These are phyloP conservation scores for Cyclotella baltica DNA, from an alignment of 108 stramenopile genomes.

Conservation along the genomic window DNA sequence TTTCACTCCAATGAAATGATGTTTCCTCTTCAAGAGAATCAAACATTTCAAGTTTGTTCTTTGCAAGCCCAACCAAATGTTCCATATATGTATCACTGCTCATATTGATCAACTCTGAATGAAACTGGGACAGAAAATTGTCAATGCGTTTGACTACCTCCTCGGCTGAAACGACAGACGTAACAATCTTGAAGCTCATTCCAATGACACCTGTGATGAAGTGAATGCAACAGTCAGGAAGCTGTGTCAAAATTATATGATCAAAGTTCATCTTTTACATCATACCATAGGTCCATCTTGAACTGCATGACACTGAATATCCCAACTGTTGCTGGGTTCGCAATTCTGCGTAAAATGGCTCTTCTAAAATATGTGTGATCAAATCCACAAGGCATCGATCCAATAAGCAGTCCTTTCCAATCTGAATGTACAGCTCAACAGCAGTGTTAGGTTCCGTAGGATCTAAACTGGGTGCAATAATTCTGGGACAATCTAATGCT, in stretches of 20 bases:
- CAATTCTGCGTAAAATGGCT: conserved; percentile 80
- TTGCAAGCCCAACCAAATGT: conserved; percentile 76
- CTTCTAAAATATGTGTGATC: conserved; percentile 76
- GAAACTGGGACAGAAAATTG: conserved; percentile 71
- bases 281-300: conserved; percentile 45
- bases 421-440: conserved; percentile 86
- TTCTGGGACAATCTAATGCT: conserved; percentile 12
- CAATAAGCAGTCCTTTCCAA: conserved; percentile 69
- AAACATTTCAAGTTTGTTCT: conserved; percentile 80
- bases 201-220: conserved; percentile 67
- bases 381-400: conserved; percentile 77
- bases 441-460: conserved; percentile 75
- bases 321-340: conserved; percentile 68
- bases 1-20: conserved; percentile 68
- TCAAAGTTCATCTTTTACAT: background rate
- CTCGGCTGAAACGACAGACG: conserved; percentile 66
- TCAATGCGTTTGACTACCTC: conserved; percentile 70
- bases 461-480: conserved; percentile 68
- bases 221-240: background rate
- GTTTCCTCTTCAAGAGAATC: conserved; percentile 81
- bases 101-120: conserved; percentile 62
- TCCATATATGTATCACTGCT: conserved; percentile 64
- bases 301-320: conserved; percentile 49
- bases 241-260: background rate
- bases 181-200: conserved; percentile 74